phyloP scores from a whole-genome alignment of 352 stramenopile genomes.

The Ophiocytium majus region DNA sequence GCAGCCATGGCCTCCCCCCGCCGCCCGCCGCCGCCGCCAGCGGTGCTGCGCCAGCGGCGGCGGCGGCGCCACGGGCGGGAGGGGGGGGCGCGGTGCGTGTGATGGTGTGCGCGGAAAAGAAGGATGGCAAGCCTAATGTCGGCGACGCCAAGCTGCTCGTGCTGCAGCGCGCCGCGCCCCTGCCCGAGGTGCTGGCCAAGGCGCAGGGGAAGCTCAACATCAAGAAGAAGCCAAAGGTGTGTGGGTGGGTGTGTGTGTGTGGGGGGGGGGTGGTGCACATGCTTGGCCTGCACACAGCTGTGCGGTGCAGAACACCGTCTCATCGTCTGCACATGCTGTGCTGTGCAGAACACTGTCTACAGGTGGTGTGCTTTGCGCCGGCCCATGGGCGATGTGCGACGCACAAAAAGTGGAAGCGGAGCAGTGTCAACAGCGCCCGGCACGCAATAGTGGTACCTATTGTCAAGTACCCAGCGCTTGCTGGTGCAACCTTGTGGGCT shows the following conservation, averaged over 20 bases:
- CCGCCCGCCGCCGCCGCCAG: background rate
- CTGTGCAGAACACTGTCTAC: no score
- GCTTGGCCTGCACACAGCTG: no score
- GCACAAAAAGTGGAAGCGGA: no score
- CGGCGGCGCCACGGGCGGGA: background rate
- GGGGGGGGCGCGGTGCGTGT: slow-evolving; percentile 24
- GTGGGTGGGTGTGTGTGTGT: background rate
- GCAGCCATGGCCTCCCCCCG: background rate
- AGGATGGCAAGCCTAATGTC: slow-evolving; percentile 47
- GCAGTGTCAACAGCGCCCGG: no score
- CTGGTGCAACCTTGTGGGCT: no score
- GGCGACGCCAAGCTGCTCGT: slow-evolving; percentile 49
- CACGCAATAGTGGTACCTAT: no score
- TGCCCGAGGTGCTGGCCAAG: slow-evolving; percentile 32
- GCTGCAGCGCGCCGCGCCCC: slow-evolving; percentile 29
- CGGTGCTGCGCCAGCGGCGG: background rate
- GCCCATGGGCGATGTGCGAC: no score
- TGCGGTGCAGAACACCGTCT: no score
- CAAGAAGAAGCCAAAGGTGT: slow-evolving; percentile 54
- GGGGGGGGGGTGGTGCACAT: background rate
- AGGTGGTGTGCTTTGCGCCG: no score
- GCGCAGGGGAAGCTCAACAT: slow-evolving; percentile 50
- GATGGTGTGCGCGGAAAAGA: slow-evolving; percentile 50
- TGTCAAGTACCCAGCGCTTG: no score
- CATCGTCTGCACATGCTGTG: no score